Base-by-base conservation (phyloP, 176 grass and related monocot species). In the Aegilops tauschii region DNA sequence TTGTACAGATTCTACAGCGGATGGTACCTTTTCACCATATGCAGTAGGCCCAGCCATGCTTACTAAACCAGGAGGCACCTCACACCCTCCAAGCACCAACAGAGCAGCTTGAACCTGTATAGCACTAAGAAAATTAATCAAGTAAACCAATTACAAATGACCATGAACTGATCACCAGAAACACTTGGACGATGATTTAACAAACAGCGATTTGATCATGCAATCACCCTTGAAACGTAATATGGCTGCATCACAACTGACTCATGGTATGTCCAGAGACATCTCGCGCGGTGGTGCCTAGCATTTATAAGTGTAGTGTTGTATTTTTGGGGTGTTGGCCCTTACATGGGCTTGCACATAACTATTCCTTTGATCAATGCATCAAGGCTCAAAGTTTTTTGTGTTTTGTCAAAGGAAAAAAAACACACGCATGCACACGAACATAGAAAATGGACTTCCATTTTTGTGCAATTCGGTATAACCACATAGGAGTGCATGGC, bases 71-170 rank as follows among this genome's bases (percentile, higher is more conserved):
- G 81, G 67, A 14, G 93, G 93, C 67, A 91, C 73, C 73, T 95
- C 93, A 69, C 84, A 89, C 45, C 90, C 93, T 76, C 93, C 93
- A 83, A 95, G 82, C 78, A 95, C 76, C 65, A 95, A 87, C 25
- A 95, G 67, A 88, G 89, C 86, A 81, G 93, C 88, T 79, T 95
- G 90, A 69, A 92, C 93, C 90, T 95, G 88, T 31, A 92, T 65
- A 68, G 86, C n/a, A 56, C 25, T 66, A 70, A 76, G 45, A 71
- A 32, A 74, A 67, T 61, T 62, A 70, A 16, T 79, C 73, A 42
- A 70, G 16, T 69, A 42, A 79, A 69, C 21, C 6, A 69, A 79
- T 44, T 61, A 69, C 20, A 69, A 16, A 64, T 87, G 25, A 27
- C 31, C 47, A 59, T 78, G 44, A 56, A 36, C 31, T 39, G 21